A percentile compares a stretch with the other conserved stretches of the same genome.
These are phyloP conservation scores for Teratosphaeria epicoccoides DNA, from an alignment of 2,329 filamentous ascomycete species.

Conservation along the genomic window DNA sequence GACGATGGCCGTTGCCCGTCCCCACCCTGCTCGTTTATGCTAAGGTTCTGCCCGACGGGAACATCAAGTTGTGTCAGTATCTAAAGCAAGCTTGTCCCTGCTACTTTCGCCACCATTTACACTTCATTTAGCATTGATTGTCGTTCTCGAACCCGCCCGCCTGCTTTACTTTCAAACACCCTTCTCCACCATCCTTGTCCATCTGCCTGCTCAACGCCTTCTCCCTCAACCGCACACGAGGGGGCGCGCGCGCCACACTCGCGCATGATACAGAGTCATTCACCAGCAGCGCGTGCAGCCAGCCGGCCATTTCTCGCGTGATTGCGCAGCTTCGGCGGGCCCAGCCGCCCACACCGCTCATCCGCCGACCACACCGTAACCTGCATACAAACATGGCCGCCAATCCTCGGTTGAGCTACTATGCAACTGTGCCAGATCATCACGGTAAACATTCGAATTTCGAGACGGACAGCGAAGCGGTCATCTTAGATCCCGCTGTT, in stretches of 20 bases:
- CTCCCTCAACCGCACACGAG: slow-evolving; percentile 3
- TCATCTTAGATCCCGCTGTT: slow-evolving; percentile 21
- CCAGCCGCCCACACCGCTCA: slow-evolving; percentile 19
- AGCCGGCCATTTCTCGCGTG: slow-evolving; percentile 7
- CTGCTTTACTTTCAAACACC: background rate
- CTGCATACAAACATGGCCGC: slow-evolving; percentile 21
- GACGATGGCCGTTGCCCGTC: background rate
- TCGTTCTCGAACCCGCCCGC: slow-evolving; percentile 10
- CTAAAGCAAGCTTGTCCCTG: slow-evolving; percentile 24
- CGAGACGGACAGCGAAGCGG: slow-evolving; percentile 17
- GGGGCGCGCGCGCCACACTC: slow-evolving; percentile 2
- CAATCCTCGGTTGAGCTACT: slow-evolving; percentile 15
- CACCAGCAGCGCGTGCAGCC: slow-evolving; percentile 1
- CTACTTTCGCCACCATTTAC: slow-evolving; percentile 14
- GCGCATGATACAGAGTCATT: slow-evolving; percentile 8
- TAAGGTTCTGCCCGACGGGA: slow-evolving; percentile 4
- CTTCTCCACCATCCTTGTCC: slow-evolving; percentile 1
- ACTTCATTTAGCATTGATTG: slow-evolving; percentile 20
- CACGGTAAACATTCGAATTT: slow-evolving; percentile 11
- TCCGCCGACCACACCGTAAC: slow-evolving; percentile 9
- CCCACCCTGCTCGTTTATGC: background rate
- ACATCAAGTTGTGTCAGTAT: slow-evolving; percentile 8
- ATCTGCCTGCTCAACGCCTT: slow-evolving; percentile 4
- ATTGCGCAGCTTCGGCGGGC: slow-evolving; percentile 11
- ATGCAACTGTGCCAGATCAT: slow-evolving; percentile 12